Evolutionary conservation across 2,329 filamentous ascomycete genomes (phyloP).

Genomic region (Fusarium miscanthi): DNA sequence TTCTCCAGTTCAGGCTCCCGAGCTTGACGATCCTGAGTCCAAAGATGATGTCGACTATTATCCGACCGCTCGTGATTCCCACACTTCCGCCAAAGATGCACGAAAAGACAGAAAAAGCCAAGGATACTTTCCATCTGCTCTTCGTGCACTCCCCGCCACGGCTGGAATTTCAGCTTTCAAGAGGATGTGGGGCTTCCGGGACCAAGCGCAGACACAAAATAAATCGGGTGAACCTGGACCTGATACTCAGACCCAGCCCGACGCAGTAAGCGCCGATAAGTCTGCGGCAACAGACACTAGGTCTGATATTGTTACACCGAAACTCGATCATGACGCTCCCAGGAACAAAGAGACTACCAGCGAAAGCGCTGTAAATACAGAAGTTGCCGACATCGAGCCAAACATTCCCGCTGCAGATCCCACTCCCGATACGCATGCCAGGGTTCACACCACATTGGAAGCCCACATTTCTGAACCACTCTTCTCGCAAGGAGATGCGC

Average conservation of each 20-base stretch:
- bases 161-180: constrained; percentile 34
- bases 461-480: constrained; percentile 47
- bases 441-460: constrained; percentile 24
- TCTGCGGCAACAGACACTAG: background rate
- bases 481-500: constrained; percentile 47
- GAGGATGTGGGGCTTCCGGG: constrained; percentile 37
- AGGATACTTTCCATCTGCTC: constrained; percentile 39
- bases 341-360: constrained; percentile 2
- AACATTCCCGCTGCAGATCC: background rate
- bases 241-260: background rate
- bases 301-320: background rate
- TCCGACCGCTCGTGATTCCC: constrained; percentile 9
- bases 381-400: constrained; percentile 4
- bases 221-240: background rate
- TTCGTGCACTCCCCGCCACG: constrained; percentile 32
- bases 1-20: background rate
- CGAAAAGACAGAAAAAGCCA: constrained; percentile 27
- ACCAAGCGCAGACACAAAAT: constrained; percentile 13
- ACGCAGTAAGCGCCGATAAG: background rate
- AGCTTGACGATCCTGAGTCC: constrained; percentile 12
- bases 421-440: constrained; percentile 1
- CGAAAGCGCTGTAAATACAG: constrained; percentile 7
- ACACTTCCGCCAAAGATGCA: constrained; percentile 5
- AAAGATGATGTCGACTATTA: constrained; percentile 17
- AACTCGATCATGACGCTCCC: background rate